phyloP scores from a whole-genome alignment of 441 rosid genomes.

The Gossypium lobatum region DNA sequence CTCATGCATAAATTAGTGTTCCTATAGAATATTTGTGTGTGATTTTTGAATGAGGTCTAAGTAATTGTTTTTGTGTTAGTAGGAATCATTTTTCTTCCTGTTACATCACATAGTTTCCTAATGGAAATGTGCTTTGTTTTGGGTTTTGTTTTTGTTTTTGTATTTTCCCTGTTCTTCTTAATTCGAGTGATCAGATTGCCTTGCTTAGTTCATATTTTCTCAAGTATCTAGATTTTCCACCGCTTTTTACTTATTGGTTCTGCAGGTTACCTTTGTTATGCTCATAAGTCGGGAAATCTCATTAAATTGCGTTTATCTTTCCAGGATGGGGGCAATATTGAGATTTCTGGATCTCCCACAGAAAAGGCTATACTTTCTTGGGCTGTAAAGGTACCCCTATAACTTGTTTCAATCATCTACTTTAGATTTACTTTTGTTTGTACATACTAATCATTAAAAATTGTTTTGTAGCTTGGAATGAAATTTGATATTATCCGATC shows the following conservation, averaged over 20 bases:
- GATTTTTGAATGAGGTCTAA: not conserved
- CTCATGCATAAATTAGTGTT: not conserved
- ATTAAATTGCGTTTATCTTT: conserved; percentile 16
- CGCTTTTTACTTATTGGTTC: conserved; percentile 1
- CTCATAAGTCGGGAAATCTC: not conserved
- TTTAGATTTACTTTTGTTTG: conserved; percentile 5
- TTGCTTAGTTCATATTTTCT: not conserved
- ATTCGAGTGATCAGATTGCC: not conserved
- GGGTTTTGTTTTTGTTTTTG: not conserved
- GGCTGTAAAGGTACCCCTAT: conserved; percentile 68
- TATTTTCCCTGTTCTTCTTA: not conserved
- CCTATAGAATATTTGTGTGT: not conserved
- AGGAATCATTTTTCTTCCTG: not conserved
- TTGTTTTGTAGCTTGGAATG: conserved; percentile 79
- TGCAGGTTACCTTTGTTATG: conserved; percentile 12
- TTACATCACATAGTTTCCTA: not conserved
- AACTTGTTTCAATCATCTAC: conserved; percentile 11
- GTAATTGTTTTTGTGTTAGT: not conserved
- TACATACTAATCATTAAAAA: conserved; percentile 15
- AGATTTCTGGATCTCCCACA: conserved; percentile 94
- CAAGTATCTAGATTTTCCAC: not conserved
- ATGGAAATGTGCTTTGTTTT: not conserved
- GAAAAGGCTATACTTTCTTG: conserved; percentile 94
- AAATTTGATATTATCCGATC: conserved; percentile 68
- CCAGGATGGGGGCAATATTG: conserved; percentile 74